phyloP scores from a whole-genome alignment of 1,139 yeast species.

The Candida sp. region DNA sequence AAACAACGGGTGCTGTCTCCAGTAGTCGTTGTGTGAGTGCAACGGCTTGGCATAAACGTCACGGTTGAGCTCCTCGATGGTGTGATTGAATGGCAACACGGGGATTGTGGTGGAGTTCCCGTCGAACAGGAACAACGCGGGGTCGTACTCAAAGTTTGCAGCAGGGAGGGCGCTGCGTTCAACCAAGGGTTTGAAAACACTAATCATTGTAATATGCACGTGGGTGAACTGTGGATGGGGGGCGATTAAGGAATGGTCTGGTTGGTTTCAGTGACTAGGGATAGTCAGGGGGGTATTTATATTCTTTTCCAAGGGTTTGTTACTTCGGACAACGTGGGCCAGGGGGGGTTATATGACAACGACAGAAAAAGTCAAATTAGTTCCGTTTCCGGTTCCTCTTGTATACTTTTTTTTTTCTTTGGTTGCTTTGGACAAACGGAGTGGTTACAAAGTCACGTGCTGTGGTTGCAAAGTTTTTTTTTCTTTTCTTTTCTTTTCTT shows the following conservation, averaged over 20 bases:
- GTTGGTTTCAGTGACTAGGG: not conserved
- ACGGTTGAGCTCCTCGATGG: slow-evolving; percentile 44
- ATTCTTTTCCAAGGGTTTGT: not conserved
- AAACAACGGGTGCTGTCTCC: slow-evolving; percentile 64
- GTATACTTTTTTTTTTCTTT: too few species aligned
- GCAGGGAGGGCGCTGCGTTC: slow-evolving; percentile 1
- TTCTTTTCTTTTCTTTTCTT: not conserved
- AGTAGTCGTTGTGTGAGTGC: slow-evolving; percentile 81
- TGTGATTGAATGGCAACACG: slow-evolving; percentile 15
- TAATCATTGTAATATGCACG: slow-evolving; percentile 11
- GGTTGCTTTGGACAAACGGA: not conserved
- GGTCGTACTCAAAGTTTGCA: slow-evolving; percentile 1
- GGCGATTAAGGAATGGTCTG: not conserved
- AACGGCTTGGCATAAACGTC: slow-evolving; percentile 55
- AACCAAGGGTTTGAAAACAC: slow-evolving; percentile 14
- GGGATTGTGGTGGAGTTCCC: slow-evolving; percentile 13
- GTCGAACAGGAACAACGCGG: slow-evolving; percentile 10
- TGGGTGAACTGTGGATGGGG: not conserved
- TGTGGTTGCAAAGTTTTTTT: not conserved
- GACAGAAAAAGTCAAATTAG: not conserved
- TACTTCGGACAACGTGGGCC: not conserved
- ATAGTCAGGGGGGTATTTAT: not conserved
- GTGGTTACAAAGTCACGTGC: not conserved
- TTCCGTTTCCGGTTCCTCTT: not conserved
- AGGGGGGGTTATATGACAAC: not conserved